Conservation (phyloP, 2,329 filamentous ascomycete species). For the Plenodomus lindquistii region DNA sequence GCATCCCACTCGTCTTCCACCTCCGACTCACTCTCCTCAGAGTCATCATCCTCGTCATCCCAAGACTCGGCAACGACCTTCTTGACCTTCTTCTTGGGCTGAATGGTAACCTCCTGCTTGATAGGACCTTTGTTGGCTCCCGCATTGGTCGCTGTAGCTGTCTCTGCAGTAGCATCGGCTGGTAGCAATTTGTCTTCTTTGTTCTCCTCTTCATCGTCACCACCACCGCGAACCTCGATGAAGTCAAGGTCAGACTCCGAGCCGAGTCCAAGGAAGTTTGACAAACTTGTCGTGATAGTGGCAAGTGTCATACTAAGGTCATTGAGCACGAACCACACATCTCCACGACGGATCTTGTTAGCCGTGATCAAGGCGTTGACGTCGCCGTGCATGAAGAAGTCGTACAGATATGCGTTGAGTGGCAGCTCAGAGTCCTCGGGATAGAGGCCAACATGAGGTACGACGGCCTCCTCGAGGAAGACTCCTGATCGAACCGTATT, state of each 20-base stretch:
- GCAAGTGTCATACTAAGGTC: constrained; percentile 68
- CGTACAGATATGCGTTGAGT: constrained; percentile 70
- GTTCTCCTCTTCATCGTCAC: constrained; percentile 55
- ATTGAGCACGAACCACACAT: constrained; percentile 75
- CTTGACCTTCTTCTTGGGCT: constrained; percentile 44
- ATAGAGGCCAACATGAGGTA: constrained; percentile 69
- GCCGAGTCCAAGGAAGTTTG: constrained; percentile 59
- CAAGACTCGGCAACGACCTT: constrained; percentile 47
- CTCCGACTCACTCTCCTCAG: constrained; percentile 38
- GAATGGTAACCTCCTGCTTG: constrained; percentile 34
- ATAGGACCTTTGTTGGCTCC: constrained; percentile 28
- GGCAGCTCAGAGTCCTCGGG: constrained; percentile 59
- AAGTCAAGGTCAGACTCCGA: constrained; percentile 53
- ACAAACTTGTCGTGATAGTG: constrained; percentile 70
- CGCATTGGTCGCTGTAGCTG: constrained; percentile 18
- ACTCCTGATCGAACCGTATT: constrained; percentile 66
- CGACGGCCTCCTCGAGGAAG: constrained; percentile 73
- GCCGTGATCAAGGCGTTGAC: constrained; percentile 61
- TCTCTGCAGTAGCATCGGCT: constrained; percentile 25
- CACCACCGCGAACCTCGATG: constrained; percentile 56
- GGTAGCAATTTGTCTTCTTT: constrained; percentile 46
- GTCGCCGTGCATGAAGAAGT: constrained; percentile 78
- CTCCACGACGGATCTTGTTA: constrained; percentile 67
- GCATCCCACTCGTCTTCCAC: constrained; percentile 19
- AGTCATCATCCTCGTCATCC: constrained; percentile 46